phyloP scores from a whole-genome alignment of 176 grass and related monocot genomes.

The Hyparrhenia diplandra region DNA sequence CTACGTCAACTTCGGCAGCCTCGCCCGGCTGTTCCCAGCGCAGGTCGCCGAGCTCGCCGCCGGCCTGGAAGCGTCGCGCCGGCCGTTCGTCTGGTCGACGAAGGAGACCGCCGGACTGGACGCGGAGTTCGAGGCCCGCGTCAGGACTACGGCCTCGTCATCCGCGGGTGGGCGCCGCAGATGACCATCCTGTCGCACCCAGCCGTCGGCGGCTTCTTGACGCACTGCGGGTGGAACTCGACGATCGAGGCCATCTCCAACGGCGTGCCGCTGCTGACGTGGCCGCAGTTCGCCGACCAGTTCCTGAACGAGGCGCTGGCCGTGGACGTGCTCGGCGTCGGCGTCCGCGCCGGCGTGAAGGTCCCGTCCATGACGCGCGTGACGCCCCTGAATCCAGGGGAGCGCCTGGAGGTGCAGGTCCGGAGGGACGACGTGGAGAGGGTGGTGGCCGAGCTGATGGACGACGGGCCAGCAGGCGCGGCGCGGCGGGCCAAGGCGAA shows the following conservation, averaged over 20 bases:
- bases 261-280: constrained; percentile 63
- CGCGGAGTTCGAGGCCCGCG: constrained; percentile 24
- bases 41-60: constrained; percentile 48
- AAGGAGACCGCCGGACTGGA: constrained; percentile 20
- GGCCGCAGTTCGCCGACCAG: constrained; percentile 66
- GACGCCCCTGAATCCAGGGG: neutral
- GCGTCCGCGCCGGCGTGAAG: constrained; percentile 36
- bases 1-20: constrained; percentile 53
- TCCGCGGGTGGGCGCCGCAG: constrained; percentile 73
- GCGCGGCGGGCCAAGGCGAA: constrained; percentile 8
- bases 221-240: constrained; percentile 73
- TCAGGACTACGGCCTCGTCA: constrained; percentile 36
- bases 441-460: constrained; percentile 39
- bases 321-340: constrained; percentile 47
- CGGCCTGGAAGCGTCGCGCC: constrained; percentile 38
- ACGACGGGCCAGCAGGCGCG: neutral
- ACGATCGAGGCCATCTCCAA: constrained; percentile 42
- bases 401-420: neutral
- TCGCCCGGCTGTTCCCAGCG: constrained; percentile 1
- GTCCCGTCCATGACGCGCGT: neutral
- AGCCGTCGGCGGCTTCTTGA: constrained; percentile 47
- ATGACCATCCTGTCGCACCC: constrained; percentile 51
- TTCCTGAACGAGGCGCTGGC: constrained; percentile 61
- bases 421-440: constrained; percentile 18
- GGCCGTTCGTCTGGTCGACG: constrained; percentile 33